A percentile compares a stretch with the other conserved stretches of the same genome.
These are phyloP conservation scores for Amyloporia xantha DNA, from an alignment of 768 basidiomycete species.

Conservation along the genomic window DNA sequence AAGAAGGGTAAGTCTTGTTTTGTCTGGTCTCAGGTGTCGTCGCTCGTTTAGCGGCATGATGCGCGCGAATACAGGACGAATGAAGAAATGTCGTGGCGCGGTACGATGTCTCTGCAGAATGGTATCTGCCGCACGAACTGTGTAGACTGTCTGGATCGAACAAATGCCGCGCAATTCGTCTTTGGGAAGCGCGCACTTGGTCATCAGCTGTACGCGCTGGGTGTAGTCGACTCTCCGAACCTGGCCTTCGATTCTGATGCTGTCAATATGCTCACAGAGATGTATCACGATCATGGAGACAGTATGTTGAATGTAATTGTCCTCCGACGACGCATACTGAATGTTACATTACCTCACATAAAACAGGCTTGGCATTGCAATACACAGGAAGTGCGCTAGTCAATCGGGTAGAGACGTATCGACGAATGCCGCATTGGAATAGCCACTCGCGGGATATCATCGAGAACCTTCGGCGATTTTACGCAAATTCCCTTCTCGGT, in stretches of 20 bases:
- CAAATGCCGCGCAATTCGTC: slow-evolving; percentile 95
- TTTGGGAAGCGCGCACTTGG: slow-evolving; percentile 93
- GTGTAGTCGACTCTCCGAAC: slow-evolving; percentile 79
- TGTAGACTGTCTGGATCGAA: slow-evolving; percentile 94
- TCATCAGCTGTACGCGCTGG: slow-evolving; percentile 92
- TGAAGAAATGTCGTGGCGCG: slow-evolving; percentile 43
- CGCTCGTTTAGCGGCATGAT: too few relatives aligned
- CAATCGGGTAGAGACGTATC: slow-evolving; percentile 93
- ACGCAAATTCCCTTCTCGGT: slow-evolving; percentile 91
- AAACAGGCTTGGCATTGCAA: slow-evolving; percentile 87
- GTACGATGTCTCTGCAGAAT: slow-evolving; percentile 74
- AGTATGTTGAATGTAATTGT: slow-evolving; percentile 63
- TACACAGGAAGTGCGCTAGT: slow-evolving; percentile 96
- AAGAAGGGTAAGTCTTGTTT: slow-evolving; percentile 31
- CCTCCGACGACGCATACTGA: too few relatives aligned
- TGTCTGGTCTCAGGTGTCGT: too few relatives aligned
- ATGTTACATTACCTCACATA: too few relatives aligned
- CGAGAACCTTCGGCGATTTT: slow-evolving; percentile 91
- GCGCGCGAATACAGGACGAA: slow-evolving; percentile 24
- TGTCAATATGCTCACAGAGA: slow-evolving; percentile 94
- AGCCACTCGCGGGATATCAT: slow-evolving; percentile 95
- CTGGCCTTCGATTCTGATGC: slow-evolving; percentile 91
- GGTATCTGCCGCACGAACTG: slow-evolving; percentile 94
- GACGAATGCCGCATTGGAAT: slow-evolving; percentile 95
- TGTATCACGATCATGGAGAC: slow-evolving; percentile 98